Percentiles rank a stretch among this genome's conserved stretches.
Evolutionary conservation across 768 basidiomycete genomes (phyloP).

Genomic region (Collybia sordida): DNA sequence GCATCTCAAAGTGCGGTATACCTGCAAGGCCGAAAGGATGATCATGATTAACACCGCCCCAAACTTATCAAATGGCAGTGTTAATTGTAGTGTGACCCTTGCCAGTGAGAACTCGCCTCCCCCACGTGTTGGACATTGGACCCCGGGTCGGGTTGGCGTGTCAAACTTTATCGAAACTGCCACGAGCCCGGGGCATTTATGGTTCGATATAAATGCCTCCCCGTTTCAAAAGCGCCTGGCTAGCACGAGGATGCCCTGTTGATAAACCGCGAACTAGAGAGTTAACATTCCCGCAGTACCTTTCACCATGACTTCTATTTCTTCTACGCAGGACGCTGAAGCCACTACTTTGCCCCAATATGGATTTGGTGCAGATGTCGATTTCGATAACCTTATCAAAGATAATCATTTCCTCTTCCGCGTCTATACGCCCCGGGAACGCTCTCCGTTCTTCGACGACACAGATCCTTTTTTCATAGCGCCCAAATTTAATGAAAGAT

Average conservation of each 20-base stretch:
- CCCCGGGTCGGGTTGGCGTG: not conserved
- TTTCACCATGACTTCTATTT: constrained; percentile 22
- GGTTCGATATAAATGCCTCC: constrained; percentile 1
- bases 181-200: not conserved
- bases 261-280: constrained; percentile 13
- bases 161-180: not conserved
- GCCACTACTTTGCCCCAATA: constrained; percentile 59
- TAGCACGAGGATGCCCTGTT: constrained; percentile 30
- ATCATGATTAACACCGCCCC: not conserved
- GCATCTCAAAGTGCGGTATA: too few species aligned
- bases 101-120: too few species aligned
- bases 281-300: constrained; percentile 3
- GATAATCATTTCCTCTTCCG: constrained; percentile 78
- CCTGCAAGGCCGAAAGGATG: too few species aligned
- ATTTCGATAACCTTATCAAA: constrained; percentile 60
- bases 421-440: constrained; percentile 72
- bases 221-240: constrained; percentile 28
- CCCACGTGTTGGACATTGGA: not conserved
- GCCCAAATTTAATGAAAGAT: constrained; percentile 57
- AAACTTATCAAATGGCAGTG: not conserved
- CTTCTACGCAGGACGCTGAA: constrained; percentile 21
- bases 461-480: constrained; percentile 69
- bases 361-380: constrained; percentile 63
- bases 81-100: too few species aligned
- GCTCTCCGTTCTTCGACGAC: constrained; percentile 50